Conservation (phyloP, 257 asterid species). For the Ajuga chamaepitys region DNA sequence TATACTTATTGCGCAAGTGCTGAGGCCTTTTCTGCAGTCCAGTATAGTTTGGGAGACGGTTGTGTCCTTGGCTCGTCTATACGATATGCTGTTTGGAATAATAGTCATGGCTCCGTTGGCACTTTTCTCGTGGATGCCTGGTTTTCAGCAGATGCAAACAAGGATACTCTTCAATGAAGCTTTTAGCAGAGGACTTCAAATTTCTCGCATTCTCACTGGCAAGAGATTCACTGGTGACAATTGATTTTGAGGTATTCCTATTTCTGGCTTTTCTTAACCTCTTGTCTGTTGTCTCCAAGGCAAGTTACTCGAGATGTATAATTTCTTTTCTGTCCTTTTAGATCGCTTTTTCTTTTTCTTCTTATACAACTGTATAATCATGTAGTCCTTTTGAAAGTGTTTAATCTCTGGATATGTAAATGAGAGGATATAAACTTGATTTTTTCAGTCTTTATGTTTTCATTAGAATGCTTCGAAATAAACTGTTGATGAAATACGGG, state of each 20-base stretch:
- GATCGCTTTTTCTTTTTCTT: neutral
- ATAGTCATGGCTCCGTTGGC: constrained; percentile 89
- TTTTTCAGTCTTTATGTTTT: neutral
- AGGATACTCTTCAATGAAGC: constrained; percentile 85
- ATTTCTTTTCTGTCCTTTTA: neutral
- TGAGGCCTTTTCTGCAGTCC: constrained; percentile 75
- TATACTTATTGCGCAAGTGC: constrained; percentile 82
- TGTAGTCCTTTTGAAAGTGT: neutral
- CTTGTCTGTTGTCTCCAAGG: neutral
- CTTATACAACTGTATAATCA: neutral
- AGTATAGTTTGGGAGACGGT: constrained; percentile 83
- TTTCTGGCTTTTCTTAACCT: neutral
- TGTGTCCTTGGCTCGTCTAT: constrained; percentile 80
- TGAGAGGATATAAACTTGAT: neutral
- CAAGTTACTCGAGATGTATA: neutral
- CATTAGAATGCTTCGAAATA: neutral
- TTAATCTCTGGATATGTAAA: neutral
- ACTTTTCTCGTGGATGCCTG: constrained; percentile 90
- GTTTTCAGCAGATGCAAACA: constrained; percentile 86
- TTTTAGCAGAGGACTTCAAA: constrained; percentile 92
- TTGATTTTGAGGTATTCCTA: constrained; percentile 33
- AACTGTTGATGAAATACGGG: neutral
- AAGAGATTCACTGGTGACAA: constrained; percentile 38
- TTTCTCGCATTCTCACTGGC: constrained; percentile 82
- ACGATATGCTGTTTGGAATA: constrained; percentile 78